These are phyloP conservation scores for Zalaria obscura DNA, from an alignment of 2,329 filamentous ascomycete species.

Conservation along the genomic window DNA sequence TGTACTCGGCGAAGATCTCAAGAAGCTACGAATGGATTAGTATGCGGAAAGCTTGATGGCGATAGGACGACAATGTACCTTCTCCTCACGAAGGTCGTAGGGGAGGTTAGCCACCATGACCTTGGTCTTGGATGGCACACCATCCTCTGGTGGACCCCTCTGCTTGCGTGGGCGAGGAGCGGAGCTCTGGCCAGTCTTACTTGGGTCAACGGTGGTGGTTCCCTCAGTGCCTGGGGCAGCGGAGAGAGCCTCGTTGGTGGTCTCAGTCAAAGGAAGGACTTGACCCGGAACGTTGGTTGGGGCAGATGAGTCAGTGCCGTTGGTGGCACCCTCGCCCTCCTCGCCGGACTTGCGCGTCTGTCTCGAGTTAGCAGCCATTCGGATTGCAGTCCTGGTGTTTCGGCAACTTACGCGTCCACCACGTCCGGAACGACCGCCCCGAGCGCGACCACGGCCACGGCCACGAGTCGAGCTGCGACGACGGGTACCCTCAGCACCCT, in stretches of 20 bases:
- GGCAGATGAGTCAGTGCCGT: conserved; percentile 28
- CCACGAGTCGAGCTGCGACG: conserved; percentile 41
- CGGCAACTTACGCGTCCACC: conserved; percentile 52
- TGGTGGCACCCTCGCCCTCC: conserved; percentile 23
- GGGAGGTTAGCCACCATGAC: conserved; percentile 99
- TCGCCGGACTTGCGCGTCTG: conserved; percentile 5
- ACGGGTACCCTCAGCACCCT: conserved; percentile 52
- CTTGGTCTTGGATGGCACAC: conserved; percentile 98
- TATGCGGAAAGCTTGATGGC: neutral
- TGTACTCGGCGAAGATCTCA: conserved; percentile 88
- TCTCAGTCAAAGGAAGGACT: conserved; percentile 34
- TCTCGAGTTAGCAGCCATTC: conserved; percentile 24
- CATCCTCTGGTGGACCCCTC: conserved; percentile 92
- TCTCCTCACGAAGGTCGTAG: conserved; percentile 95
- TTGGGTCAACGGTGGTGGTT: conserved; percentile 24
- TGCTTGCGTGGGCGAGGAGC: conserved; percentile 51
- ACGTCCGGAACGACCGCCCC: conserved; percentile 44
- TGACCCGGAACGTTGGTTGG: conserved; percentile 38
- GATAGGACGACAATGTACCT: conserved; percentile 42
- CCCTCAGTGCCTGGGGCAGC: conserved; percentile 35
- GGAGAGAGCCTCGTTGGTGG: conserved; percentile 40
- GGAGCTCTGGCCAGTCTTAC: conserved; percentile 29
- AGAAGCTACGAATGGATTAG: conserved; percentile 52
- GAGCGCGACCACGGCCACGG: conserved; percentile 43
- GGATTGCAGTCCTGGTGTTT: neutral